Conservation (phyloP, 441 rosid species). For the California macrophylla region DNA sequence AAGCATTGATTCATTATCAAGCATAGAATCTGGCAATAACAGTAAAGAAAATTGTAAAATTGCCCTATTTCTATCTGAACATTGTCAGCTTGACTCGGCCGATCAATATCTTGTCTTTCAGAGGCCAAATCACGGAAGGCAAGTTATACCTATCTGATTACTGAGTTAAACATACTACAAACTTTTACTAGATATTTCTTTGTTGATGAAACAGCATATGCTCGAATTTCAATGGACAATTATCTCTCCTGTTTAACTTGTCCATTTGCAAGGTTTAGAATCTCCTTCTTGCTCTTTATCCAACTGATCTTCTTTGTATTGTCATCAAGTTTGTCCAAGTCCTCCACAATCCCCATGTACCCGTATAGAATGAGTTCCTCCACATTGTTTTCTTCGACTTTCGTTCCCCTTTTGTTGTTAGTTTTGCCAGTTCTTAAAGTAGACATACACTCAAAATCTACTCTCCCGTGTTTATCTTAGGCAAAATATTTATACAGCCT, state of each 20-base stretch:
- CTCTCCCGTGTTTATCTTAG: slow-evolving; percentile 36
- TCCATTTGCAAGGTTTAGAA: slow-evolving; percentile 44
- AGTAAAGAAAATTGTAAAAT: not conserved
- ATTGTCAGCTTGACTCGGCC: not conserved
- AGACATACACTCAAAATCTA: slow-evolving; percentile 27
- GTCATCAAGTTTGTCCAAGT: slow-evolving; percentile 48
- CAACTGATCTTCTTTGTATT: slow-evolving; percentile 40
- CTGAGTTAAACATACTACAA: no score
- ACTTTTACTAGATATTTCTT: no score
- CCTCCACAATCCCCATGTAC: slow-evolving; percentile 51
- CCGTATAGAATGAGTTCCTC: slow-evolving; percentile 43
- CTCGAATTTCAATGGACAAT: no score
- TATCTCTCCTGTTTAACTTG: slow-evolving; percentile 37
- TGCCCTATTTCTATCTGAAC: not conserved
- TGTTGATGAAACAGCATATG: no score
- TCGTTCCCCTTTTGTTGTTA: slow-evolving; percentile 8
- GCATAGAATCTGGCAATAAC: not conserved
- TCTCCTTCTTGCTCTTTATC: slow-evolving; percentile 53
- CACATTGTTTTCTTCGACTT: slow-evolving; percentile 21
- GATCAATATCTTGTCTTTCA: not conserved
- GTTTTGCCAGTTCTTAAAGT: slow-evolving; percentile 14
- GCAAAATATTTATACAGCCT: slow-evolving; percentile 37
- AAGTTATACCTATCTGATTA: not conserved
- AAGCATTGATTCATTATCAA: no score
- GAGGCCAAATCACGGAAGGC: not conserved